These are phyloP conservation scores for Yamadazyma kanchanaburiensis DNA, from an alignment of 1,139 yeast genomes.

Conservation along the genomic window DNA sequence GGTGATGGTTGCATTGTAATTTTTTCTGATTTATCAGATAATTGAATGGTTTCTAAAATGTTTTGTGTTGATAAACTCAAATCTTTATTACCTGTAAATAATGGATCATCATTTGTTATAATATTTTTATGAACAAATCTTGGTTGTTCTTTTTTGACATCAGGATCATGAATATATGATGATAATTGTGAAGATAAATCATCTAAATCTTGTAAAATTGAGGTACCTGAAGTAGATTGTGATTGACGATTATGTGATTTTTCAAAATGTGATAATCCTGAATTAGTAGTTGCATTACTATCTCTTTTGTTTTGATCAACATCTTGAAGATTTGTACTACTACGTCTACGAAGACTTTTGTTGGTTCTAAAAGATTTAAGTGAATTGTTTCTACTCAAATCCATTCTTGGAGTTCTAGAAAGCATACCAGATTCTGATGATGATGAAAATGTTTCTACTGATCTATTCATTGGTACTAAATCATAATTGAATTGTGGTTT, in stretches of 20 bases:
- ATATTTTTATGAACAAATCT: constrained; percentile 15
- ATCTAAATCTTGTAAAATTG: constrained; percentile 28
- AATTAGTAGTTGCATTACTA: constrained; percentile 8
- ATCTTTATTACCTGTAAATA: constrained; percentile 3
- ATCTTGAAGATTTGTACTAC: neutral
- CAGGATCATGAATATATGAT: constrained; percentile 13
- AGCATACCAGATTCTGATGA: constrained; percentile 13
- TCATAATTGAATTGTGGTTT: constrained; percentile 17
- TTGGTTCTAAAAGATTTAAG: constrained; percentile 10
- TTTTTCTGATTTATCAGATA: constrained; percentile 3
- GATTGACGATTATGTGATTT: constrained; percentile 16
- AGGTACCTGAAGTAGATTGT: constrained; percentile 25
- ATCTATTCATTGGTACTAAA: constrained; percentile 30
- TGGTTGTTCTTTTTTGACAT: constrained; percentile 3
- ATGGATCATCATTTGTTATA: constrained; percentile 9
- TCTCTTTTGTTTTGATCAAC: constrained; percentile 6
- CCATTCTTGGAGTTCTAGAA: constrained; percentile 14
- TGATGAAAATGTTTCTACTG: constrained; percentile 25
- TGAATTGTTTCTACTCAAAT: constrained; percentile 13
- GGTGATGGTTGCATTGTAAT: constrained; percentile 3
- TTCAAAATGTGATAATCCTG: constrained; percentile 10
- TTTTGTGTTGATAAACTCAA: constrained; percentile 8
- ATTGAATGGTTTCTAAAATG: constrained; percentile 8
- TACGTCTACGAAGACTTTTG: neutral
- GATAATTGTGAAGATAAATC: constrained; percentile 30